phyloP scores from a whole-genome alignment of 768 basidiomycete species.

The Boletus rubropictus region DNA sequence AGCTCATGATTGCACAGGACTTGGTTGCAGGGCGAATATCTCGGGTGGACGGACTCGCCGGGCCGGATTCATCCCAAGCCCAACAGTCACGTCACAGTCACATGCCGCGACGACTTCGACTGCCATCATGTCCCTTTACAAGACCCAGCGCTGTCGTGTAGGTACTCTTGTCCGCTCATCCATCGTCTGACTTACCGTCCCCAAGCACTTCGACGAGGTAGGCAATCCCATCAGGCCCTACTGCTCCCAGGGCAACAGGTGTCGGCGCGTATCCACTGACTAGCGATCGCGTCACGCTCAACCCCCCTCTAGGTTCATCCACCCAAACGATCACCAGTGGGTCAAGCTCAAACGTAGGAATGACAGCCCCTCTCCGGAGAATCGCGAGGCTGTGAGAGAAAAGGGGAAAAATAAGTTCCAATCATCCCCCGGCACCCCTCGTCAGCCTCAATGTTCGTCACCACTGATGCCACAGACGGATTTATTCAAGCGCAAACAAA shows the following conservation, averaged over 20 bases:
- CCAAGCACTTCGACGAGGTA: slow-evolving; percentile 44
- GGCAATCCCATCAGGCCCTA: slow-evolving; percentile 39
- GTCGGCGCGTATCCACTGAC: slow-evolving; percentile 38
- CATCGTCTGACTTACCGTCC: slow-evolving; percentile 13
- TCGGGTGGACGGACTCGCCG: too few relatives aligned
- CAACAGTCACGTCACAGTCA: slow-evolving; percentile 15
- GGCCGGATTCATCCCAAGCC: not conserved
- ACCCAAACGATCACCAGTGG: slow-evolving; percentile 47
- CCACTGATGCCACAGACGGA: slow-evolving; percentile 42
- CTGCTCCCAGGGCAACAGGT: slow-evolving; percentile 44
- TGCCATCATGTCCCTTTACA: slow-evolving; percentile 33
- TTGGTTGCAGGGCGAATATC: not conserved
- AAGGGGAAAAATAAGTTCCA: slow-evolving; percentile 22
- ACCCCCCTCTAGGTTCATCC: slow-evolving; percentile 38
- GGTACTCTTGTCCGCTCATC: slow-evolving; percentile 16
- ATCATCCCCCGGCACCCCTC: slow-evolving; percentile 17
- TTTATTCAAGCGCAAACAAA: slow-evolving; percentile 33
- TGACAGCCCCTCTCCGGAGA: slow-evolving; percentile 18
- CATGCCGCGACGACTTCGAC: not conserved
- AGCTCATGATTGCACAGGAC: slow-evolving; percentile 13
- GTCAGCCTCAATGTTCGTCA: slow-evolving; percentile 24
- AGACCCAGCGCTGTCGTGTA: slow-evolving; percentile 46
- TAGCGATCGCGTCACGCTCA: slow-evolving; percentile 4
- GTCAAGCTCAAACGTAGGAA: slow-evolving; percentile 17
- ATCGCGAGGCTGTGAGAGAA: slow-evolving; percentile 17